These are phyloP conservation scores for Madurella mycetomatis DNA, from an alignment of 2,329 filamentous ascomycete genomes.

Conservation along the genomic window DNA sequence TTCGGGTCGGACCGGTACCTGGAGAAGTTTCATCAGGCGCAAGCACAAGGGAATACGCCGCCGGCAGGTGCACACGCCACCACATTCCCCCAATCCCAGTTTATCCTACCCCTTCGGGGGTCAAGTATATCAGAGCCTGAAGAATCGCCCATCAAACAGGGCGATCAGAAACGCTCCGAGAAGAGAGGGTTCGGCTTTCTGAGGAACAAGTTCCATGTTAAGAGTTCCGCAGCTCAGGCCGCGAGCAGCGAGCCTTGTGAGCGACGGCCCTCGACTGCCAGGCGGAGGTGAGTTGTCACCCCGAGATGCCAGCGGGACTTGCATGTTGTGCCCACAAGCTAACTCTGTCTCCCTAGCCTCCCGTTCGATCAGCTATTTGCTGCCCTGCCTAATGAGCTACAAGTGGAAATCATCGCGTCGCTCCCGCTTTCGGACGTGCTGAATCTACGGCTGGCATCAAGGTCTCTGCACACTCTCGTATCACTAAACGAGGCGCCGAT, in stretches of 20 bases:
- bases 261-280: constrained; percentile 16
- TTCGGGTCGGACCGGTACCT: constrained; percentile 64
- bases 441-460: constrained; percentile 54
- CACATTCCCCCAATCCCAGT: constrained; percentile 20
- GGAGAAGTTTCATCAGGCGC: constrained; percentile 54
- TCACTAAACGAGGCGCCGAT: constrained; percentile 58
- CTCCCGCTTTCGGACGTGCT: constrained; percentile 58
- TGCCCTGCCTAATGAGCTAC: constrained; percentile 56
- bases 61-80: neutral
- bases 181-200: constrained; percentile 39
- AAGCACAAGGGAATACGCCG: constrained; percentile 36
- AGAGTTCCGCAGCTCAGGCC: constrained; percentile 4
- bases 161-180: constrained; percentile 26
- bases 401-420: constrained; percentile 57
- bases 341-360: constrained; percentile 27
- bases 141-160: constrained; percentile 19
- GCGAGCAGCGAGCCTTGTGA: constrained; percentile 25
- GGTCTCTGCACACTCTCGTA: constrained; percentile 55
- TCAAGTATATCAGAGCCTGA: constrained; percentile 19
- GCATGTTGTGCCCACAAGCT: neutral
- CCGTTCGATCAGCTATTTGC: constrained; percentile 56
- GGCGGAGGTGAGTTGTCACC: constrained; percentile 32
- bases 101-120: constrained; percentile 29
- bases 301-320: neutral
- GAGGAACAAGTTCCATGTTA: constrained; percentile 33